Evolutionary conservation across 1,284 basidiomycete species (phyloP).

Genomic region (Melanopsichium pennsylvanicum): DNA sequence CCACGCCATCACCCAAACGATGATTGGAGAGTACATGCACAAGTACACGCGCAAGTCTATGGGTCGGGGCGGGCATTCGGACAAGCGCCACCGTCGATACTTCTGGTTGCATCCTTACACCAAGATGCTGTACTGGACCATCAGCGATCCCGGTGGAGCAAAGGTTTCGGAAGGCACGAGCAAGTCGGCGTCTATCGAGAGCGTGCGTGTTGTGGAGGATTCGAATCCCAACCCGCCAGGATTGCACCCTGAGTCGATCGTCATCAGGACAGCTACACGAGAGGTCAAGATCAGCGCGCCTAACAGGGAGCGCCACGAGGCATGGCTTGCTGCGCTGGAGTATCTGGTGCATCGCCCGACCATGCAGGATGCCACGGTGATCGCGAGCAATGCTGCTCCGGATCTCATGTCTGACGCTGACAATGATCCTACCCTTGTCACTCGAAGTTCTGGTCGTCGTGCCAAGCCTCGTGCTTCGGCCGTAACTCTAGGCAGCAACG

Average conservation of each 20-base stretch:
- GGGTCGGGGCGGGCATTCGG: constrained; percentile 83
- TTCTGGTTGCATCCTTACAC: constrained; percentile 99
- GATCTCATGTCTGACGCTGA: constrained; percentile 34
- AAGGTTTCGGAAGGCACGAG: constrained; percentile 88
- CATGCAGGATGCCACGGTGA: constrained; percentile 40
- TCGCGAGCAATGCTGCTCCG: constrained; percentile 32
- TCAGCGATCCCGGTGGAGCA: constrained; percentile 86
- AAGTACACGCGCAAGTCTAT: constrained; percentile 95
- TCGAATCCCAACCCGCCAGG: constrained; percentile 92
- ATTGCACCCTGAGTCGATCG: constrained; percentile 87
- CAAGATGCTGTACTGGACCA: constrained; percentile 96
- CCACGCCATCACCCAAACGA: constrained; percentile 97
- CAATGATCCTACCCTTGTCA: constrained; percentile 26
- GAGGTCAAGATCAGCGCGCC: constrained; percentile 98
- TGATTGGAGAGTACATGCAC: constrained; percentile 98
- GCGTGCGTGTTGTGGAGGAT: constrained; percentile 87
- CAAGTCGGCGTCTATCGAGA: constrained; percentile 97
- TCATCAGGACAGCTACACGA: constrained; percentile 88
- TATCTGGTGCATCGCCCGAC: constrained; percentile 52
- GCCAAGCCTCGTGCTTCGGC: constrained; percentile 33
- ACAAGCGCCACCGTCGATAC: constrained; percentile 91
- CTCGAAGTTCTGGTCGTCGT: constrained; percentile 20
- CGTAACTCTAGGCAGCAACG: constrained; percentile 26
- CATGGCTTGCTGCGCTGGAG: constrained; percentile 78
- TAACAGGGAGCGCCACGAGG: constrained; percentile 91